Evolutionary conservation across 2,329 filamentous ascomycete species (phyloP).

Genomic region (Bisporella sp.): DNA sequence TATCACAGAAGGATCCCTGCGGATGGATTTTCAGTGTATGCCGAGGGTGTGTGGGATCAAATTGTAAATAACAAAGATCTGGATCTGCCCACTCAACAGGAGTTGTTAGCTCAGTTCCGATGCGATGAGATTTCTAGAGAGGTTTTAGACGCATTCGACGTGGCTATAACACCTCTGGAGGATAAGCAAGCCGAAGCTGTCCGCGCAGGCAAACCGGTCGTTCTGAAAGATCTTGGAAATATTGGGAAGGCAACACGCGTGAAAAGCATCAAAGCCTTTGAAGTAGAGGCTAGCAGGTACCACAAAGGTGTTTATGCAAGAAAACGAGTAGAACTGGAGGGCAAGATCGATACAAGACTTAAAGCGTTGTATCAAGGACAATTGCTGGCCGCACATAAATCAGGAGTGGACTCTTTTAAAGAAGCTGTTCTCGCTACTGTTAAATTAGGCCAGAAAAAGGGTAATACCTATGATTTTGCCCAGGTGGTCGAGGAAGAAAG

Average conservation of each 20-base stretch:
- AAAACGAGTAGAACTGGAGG: constrained; percentile 78
- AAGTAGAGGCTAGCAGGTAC: constrained; percentile 84
- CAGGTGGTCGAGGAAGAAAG: constrained; percentile 86
- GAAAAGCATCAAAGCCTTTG: constrained; percentile 76
- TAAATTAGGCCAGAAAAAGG: constrained; percentile 88
- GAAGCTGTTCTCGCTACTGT: constrained; percentile 82
- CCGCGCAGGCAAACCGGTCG: constrained; percentile 62
- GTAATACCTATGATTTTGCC: constrained; percentile 86
- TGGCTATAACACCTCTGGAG: constrained; percentile 75
- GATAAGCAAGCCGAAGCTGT: constrained; percentile 72
- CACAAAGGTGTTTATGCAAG: constrained; percentile 91
- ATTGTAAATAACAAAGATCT: constrained; percentile 99
- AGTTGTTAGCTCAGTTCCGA: constrained; percentile 91
- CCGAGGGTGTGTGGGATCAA: constrained; percentile 93
- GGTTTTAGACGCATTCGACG: constrained; percentile 77
- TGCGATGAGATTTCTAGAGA: constrained; percentile 95
- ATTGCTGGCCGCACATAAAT: constrained; percentile 80
- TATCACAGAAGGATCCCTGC: constrained; percentile 95
- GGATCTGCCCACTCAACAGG: constrained; percentile 93
- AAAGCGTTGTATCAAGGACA: constrained; percentile 88
- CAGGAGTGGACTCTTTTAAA: constrained; percentile 74
- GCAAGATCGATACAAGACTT: constrained; percentile 80
- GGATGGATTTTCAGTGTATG: constrained; percentile 93
- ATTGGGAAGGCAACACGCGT: constrained; percentile 66
- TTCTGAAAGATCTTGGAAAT: constrained; percentile 68